Percentiles rank a stretch among this genome's conserved stretches.
Evolutionary conservation across 208 protist genomes (phyloP).

Genomic region (Trypanosoma conorhini): DNA sequence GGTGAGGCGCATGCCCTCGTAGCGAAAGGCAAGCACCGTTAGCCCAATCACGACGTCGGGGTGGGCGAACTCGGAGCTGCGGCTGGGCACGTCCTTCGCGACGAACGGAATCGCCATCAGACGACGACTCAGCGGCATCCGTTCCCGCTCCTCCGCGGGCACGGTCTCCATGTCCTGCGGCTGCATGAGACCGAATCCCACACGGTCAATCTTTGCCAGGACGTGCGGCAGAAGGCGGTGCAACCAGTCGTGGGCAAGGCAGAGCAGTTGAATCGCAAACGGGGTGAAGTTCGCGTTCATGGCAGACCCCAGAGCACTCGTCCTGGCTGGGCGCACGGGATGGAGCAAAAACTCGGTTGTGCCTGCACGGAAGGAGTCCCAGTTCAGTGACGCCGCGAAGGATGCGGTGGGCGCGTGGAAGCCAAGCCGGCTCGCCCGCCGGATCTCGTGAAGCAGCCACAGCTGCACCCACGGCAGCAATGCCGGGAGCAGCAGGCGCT

Average conservation of each 20-base stretch:
- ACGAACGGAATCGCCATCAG: constrained; percentile 95
- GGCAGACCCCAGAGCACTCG: constrained; percentile 23
- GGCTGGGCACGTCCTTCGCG: constrained; percentile 95
- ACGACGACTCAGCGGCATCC: constrained; percentile 78
- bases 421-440: constrained; percentile 15
- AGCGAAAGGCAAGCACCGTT: constrained; percentile 92
- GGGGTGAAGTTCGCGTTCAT: constrained; percentile 42
- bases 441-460: constrained; percentile 73
- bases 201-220: constrained; percentile 93
- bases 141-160: constrained; percentile 20
- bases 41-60: constrained; percentile 95
- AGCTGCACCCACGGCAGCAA: constrained; percentile 89
- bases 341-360: constrained; percentile 42
- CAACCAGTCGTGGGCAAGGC: constrained; percentile 91
- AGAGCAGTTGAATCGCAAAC: constrained; percentile 81
- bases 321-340: constrained; percentile 10
- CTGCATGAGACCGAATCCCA: constrained; percentile 92
- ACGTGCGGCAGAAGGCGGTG: constrained; percentile 92
- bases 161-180: constrained; percentile 62
- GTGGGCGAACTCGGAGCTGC: constrained; percentile 94
- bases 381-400: constrained; percentile 2
- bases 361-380: constrained; percentile 14
- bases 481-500: constrained; percentile 72
- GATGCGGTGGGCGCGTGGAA: not conserved
- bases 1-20: constrained; percentile 85